A percentile compares a stretch with the other conserved stretches of the same genome.
These are phyloP conservation scores for Piloderma croceum DNA, from an alignment of 768 basidiomycete species.

Conservation along the genomic window DNA sequence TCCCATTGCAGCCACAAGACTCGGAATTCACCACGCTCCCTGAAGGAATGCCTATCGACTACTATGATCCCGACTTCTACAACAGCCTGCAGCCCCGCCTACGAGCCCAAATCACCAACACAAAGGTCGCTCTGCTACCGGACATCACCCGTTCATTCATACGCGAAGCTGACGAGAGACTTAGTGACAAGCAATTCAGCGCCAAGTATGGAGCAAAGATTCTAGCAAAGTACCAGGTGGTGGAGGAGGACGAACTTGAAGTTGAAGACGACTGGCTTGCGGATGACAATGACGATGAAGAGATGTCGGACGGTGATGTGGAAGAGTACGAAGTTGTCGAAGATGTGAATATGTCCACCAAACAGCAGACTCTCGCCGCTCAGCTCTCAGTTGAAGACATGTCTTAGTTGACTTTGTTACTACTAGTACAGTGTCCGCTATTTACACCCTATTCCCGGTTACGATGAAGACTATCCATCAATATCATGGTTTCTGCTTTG, in stretches of 20 bases:
- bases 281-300: conserved; percentile 1
- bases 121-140: conserved; percentile 3
- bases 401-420: too few relatives aligned
- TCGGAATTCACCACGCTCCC: too few relatives aligned
- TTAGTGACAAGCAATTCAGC: conserved; percentile 1
- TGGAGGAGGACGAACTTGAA: neutral
- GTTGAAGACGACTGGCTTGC: conserved; percentile 1
- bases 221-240: conserved; percentile 3
- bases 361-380: too few relatives aligned
- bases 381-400: too few relatives aligned
- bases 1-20: neutral
- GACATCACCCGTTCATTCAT: conserved; percentile 5
- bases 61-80: conserved; percentile 6
- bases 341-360: too few relatives aligned
- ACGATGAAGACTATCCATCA: too few relatives aligned
- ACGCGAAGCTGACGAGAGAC: neutral
- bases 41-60: conserved; percentile 10
- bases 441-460: too few relatives aligned
- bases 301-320: too few relatives aligned
- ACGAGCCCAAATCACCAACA: conserved; percentile 2
- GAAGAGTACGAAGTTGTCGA: too few relatives aligned
- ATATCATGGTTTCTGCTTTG: too few relatives aligned
- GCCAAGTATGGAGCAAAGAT: conserved; percentile 4
- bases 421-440: too few relatives aligned
- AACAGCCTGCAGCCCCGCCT: conserved; percentile 5